These are phyloP conservation scores for Aethionema arabicum DNA, from an alignment of 345 rosid genomes.

Conservation along the genomic window DNA sequence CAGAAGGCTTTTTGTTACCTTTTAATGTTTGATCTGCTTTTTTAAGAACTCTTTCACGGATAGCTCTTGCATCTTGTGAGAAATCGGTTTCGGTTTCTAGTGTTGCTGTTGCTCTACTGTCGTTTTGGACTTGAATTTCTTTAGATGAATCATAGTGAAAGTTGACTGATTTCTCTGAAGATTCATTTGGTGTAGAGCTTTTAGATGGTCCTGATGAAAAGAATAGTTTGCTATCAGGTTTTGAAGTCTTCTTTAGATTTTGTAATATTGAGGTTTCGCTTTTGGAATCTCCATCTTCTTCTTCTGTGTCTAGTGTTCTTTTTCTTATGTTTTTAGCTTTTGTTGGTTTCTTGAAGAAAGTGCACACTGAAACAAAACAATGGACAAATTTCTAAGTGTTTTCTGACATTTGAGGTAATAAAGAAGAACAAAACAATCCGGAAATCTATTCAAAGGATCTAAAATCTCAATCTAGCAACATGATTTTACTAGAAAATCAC, in stretches of 20 bases:
- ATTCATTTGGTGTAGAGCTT: conserved; percentile 34
- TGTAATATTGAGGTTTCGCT: conserved; percentile 47
- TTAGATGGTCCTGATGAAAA: conserved; percentile 69
- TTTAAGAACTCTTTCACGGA: conserved; percentile 79
- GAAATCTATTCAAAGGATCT: neutral
- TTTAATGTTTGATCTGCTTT: conserved; percentile 62
- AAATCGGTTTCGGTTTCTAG: conserved; percentile 91
- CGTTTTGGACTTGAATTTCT: conserved; percentile 84
- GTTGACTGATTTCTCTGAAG: conserved; percentile 34
- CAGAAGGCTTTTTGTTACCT: conserved; percentile 45
- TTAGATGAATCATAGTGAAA: conserved; percentile 84
- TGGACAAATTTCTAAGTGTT: neutral
- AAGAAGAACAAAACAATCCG: neutral
- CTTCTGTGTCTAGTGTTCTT: conserved; percentile 50
- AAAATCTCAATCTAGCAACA: neutral
- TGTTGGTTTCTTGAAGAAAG: conserved; percentile 69
- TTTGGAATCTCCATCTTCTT: conserved; percentile 54
- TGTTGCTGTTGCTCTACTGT: conserved; percentile 75
- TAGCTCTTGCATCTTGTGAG: conserved; percentile 71
- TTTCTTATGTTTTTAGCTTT: conserved; percentile 74
- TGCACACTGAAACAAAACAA: conserved; percentile 55
- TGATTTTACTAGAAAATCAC: neutral
- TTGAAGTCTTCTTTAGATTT: conserved; percentile 50
- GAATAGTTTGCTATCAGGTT: conserved; percentile 56
- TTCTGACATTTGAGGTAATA: neutral